Base-by-base conservation (phyloP, 2,329 filamentous ascomycete species). In the Venturia oleaginea region DNA sequence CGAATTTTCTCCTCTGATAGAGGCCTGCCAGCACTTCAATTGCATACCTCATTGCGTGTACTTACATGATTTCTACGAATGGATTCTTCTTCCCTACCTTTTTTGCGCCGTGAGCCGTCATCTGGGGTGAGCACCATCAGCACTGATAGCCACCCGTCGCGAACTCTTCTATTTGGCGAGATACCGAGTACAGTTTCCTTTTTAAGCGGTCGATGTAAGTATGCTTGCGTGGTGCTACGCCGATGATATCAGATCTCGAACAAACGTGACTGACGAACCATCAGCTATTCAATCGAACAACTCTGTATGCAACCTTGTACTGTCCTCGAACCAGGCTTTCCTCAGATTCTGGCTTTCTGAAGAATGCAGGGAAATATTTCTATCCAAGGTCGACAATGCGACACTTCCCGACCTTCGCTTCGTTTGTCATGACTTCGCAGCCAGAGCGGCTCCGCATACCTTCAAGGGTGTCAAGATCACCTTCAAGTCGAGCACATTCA, bases 401-500 rank as follows among this genome's bases (percentile, higher is more conserved):
- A 78, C 80, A 66, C 71, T 81, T 34, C 72, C 75, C 48, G 76
- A 72, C 68, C 69, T 92, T 63, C 85, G 89, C 66, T 81, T 88
- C 64, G 82, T 86, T 70, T 89, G 84, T 70, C 86, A 87, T 70
- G 86, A 88, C 69, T 88, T 86, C 76, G 87, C 86, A 73, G 85
- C 87, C 68, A 80, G 89, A 68, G 81, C 88, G 71, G 90, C 88
- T 69, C 86, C 84, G 72, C 79, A 81, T 64, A 81, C 91, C 70
- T 92, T 92, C 78, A 77, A 84, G 68, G 83, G 87, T 75, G 81
- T 88, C 72, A 81, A 84, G 71, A 75, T 91, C 72, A 89, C 84
- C 69, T 92, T 92, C 77, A 84, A 84, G 37, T 79, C 90, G 61
- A 88, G 83, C 71, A 87, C 87, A 65, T 92, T 96, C 73, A 92